A percentile compares a stretch with the other conserved stretches of the same genome.
Conservation (phyloP, 2,329 filamentous ascomycete genomes). For the Cyphellophora attinorum region DNA sequence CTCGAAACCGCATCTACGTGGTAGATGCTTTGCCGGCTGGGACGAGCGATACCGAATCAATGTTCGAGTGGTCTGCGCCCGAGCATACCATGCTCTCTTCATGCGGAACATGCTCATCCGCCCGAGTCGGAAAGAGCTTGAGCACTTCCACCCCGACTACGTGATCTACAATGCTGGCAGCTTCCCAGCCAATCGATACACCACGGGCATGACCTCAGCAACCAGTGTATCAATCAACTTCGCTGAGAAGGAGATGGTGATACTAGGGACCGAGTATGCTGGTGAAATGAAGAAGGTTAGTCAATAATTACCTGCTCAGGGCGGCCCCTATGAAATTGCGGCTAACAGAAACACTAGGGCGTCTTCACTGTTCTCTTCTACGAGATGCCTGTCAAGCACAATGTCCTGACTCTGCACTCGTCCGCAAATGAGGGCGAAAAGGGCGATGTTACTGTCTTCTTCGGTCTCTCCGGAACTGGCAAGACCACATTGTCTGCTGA, state of each 20-base stretch:
- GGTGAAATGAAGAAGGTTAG: conserved; percentile 97
- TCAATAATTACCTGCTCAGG: too few species aligned
- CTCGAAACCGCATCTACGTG: conserved; percentile 95
- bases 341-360: too few species aligned
- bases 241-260: conserved; percentile 99
- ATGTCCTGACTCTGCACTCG: conserved; percentile 95
- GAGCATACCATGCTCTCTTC: conserved; percentile 98
- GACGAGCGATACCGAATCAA: conserved; percentile 96
- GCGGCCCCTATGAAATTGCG: too few species aligned
- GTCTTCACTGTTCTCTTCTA: conserved; percentile 99
- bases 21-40: conserved; percentile 95
- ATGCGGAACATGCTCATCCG: conserved; percentile 99
- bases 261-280: conserved; percentile 96
- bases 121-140: conserved; percentile 78
- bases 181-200: conserved; percentile 97
- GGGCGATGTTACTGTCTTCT: conserved; percentile 97
- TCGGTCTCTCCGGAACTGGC: conserved; percentile 94
- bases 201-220: conserved; percentile 95
- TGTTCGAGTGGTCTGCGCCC: conserved; percentile 94
- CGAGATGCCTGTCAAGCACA: conserved; percentile 99
- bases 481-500: conserved; percentile 98
- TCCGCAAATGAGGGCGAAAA: conserved; percentile 94
- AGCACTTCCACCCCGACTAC: conserved; percentile 98
- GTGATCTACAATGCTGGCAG: conserved; percentile 99
- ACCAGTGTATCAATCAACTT: conserved; percentile 99